phyloP scores from a whole-genome alignment of 768 basidiomycete genomes.

The Calocera viscosa region DNA sequence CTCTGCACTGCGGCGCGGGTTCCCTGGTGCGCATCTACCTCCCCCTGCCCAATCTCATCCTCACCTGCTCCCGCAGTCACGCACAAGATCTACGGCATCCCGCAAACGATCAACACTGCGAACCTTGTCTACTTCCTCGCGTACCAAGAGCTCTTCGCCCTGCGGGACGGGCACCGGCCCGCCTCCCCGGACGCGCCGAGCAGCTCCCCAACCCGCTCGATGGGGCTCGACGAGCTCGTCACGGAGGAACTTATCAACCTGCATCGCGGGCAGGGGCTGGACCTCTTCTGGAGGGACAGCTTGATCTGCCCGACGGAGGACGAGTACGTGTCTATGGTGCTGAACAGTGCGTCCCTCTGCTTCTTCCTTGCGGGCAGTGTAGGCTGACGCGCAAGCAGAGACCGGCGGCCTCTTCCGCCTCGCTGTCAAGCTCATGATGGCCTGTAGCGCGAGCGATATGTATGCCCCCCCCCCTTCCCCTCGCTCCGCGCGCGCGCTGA shows the following conservation, averaged over 20 bases:
- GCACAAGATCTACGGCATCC: slow-evolving; percentile 91
- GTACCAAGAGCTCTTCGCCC: slow-evolving; percentile 64
- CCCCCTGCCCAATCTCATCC: background rate
- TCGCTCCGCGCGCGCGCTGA: slow-evolving; percentile 56
- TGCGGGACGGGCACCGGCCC: slow-evolving; percentile 27
- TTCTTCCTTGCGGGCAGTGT: background rate
- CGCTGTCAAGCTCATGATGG: slow-evolving; percentile 95
- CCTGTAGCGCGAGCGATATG: slow-evolving; percentile 32
- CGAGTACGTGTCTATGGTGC: slow-evolving; percentile 92
- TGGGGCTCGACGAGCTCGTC: background rate
- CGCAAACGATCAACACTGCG: slow-evolving; percentile 93
- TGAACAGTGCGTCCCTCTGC: slow-evolving; percentile 59
- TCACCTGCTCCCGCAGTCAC: slow-evolving; percentile 40
- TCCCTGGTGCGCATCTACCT: slow-evolving; percentile 45
- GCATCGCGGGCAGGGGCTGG: slow-evolving; percentile 89
- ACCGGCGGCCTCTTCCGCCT: slow-evolving; percentile 89
- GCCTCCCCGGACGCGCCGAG: slow-evolving; percentile 13
- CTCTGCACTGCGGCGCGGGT: slow-evolving; percentile 71
- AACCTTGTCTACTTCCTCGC: slow-evolving; percentile 97
- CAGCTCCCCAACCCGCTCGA: background rate
- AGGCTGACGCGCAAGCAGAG: slow-evolving; percentile 38
- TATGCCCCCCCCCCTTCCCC: slow-evolving; percentile 18
- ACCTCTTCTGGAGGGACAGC: slow-evolving; percentile 88
- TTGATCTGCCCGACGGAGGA: slow-evolving; percentile 85
- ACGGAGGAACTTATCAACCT: slow-evolving; percentile 64